Evolutionary conservation across 2,329 filamentous ascomycete genomes (phyloP), one percentile per base, ranked within the genome.

Genomic region (Ustulina deusta): DNA sequence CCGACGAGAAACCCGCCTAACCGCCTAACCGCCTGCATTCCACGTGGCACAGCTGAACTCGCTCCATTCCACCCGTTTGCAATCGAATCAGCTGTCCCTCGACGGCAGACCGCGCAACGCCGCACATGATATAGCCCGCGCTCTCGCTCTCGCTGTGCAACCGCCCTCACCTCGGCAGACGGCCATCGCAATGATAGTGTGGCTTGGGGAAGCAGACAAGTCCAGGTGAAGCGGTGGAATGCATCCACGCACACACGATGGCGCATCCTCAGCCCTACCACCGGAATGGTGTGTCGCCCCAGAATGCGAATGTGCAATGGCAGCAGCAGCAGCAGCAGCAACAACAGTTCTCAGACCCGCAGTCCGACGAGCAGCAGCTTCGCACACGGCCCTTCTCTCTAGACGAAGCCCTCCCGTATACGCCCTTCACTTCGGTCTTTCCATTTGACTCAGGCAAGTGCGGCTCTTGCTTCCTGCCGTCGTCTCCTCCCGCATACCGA

Each of bases 361-460:
- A 66, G 42, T 40, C 51, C 29, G 48, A 69, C 22, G 70, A 72
- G 58, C 71, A 64, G 32, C 73, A 74, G 44, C 44, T 49, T 60
- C 73, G 72, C 63, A 72, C 69, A 22, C 73, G 84, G 62, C 84
- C 89, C 1, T 89, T 90, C 76, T 87, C 86, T 3, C 86, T 96
- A 13, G 87, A 91, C 64, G 91, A 96, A 76, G 92, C 92, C 34
- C 83, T 96, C 52, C 91, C 92, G n/a, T 94, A 90, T 80, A 93
- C 92, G 59, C 93, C 93, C 27, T 90, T 95, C 77, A 92, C 90
- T 56, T 93, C 92, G 3, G 91, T 94, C 56, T 86, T 93, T 60
- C 92, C 93, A 2, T 93, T 95, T 79, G 88, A 91, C 78, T 87
- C 91, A 72, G 89, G 93, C 94, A 80, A 71, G 83, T 75, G 63